Evolutionary conservation across 1,284 basidiomycete species (phyloP).

Genomic region (Apiotrichum veenhuisii): DNA sequence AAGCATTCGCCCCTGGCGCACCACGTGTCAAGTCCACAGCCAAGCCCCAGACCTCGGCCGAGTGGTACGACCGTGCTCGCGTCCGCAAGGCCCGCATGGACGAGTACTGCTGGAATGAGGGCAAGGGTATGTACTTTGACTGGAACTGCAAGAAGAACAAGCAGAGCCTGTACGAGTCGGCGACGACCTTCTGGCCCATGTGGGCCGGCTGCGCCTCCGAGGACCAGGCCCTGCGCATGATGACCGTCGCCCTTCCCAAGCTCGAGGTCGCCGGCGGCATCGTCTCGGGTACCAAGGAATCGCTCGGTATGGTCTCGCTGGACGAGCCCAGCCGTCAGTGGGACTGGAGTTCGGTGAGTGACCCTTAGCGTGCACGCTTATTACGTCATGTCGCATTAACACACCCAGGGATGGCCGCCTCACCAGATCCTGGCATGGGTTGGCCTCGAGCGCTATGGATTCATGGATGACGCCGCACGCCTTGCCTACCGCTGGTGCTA

Average conservation of each 20-base stretch:
- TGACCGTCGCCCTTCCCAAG: conserved; percentile 84
- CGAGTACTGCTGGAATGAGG: conserved; percentile 95
- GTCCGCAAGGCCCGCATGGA: conserved; percentile 80
- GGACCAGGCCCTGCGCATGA: conserved; percentile 85
- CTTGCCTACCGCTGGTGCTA: conserved; percentile 94
- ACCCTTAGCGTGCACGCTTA: neutral
- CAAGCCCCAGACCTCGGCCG: conserved; percentile 66
- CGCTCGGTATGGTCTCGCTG: conserved; percentile 87
- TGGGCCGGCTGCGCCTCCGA: conserved; percentile 97
- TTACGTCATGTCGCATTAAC: conserved; percentile 16
- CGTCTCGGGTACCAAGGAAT: conserved; percentile 94
- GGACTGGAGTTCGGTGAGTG: neutral
- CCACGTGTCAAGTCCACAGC: conserved; percentile 62
- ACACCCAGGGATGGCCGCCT: conserved; percentile 70
- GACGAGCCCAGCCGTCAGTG: conserved; percentile 96
- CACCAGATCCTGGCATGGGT: conserved; percentile 98
- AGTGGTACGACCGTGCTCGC: conserved; percentile 86
- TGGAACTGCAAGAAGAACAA: conserved; percentile 87
- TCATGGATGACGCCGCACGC: conserved; percentile 86
- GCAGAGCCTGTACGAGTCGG: conserved; percentile 91
- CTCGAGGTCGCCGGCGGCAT: conserved; percentile 96
- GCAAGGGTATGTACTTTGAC: conserved; percentile 90
- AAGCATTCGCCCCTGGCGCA: conserved; percentile 60
- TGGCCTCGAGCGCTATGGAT: conserved; percentile 92
- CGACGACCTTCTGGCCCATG: conserved; percentile 90